Evolutionary conservation across 176 grass and related monocot genomes (phyloP).

Genomic region (Hyparrhenia diplandra): DNA sequence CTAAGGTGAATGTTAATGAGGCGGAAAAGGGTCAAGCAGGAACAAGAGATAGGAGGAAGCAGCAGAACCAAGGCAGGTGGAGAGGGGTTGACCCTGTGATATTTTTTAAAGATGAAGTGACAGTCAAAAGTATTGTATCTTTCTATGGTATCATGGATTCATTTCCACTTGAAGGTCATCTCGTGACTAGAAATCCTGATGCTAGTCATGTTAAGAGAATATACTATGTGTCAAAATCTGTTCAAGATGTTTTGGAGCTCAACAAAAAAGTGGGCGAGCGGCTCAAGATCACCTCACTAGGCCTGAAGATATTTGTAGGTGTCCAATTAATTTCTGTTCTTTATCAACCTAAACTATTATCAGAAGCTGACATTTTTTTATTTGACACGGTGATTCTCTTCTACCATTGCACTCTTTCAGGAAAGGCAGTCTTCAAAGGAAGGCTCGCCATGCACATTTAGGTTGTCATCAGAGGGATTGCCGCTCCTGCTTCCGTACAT

Average conservation of each 20-base stretch:
- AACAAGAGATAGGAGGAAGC: conserved; percentile 31
- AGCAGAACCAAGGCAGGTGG: conserved; percentile 69
- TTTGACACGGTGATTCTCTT: neutral
- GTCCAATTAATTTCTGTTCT: conserved; percentile 5
- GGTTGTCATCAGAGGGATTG: conserved; percentile 92
- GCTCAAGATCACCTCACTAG: conserved; percentile 90
- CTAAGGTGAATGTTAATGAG: conserved; percentile 34
- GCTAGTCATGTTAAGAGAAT: conserved; percentile 84
- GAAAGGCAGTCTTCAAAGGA: conserved; percentile 86
- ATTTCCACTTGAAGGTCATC: conserved; percentile 74
- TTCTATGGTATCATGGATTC: conserved; percentile 77
- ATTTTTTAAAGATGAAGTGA: conserved; percentile 79
- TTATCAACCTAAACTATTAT: neutral
- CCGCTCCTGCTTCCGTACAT: conserved; percentile 82
- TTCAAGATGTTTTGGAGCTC: conserved; percentile 64
- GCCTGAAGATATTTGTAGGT: conserved; percentile 98
- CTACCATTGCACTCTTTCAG: conserved; percentile 39
- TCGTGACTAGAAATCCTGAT: conserved; percentile 87
- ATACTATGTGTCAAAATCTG: conserved; percentile 92
- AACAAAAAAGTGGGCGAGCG: conserved; percentile 78
- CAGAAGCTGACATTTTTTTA: neutral
- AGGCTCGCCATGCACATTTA: conserved; percentile 67
- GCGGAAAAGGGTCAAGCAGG: conserved; percentile 46
- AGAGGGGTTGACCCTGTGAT: conserved; percentile 94
- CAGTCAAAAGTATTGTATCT: conserved; percentile 69